Base-by-base conservation (phyloP, 495 filamentous ascomycete genomes). In the Immersiella caudata region DNA sequence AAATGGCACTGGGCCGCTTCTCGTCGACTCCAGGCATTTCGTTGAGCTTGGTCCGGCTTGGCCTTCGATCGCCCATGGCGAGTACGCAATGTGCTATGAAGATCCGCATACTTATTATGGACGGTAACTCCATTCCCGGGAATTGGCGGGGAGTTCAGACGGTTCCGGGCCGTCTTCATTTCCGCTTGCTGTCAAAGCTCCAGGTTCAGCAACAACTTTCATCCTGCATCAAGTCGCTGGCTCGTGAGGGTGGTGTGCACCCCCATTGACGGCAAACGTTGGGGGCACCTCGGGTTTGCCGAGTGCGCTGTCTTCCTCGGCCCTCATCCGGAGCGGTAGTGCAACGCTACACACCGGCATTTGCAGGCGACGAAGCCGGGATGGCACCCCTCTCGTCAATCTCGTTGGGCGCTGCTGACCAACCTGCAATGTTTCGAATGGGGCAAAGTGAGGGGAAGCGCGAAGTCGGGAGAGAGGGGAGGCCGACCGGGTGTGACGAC, bases 401-500 rank as follows among this genome's bases (percentile, higher is more conserved):
- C 33, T 36, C 33, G 33, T 36, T 36, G 40, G 40, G 16, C 16
- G 40, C 11, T 46, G 40, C 40, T 46, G 40, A 46, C 40, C 40
- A 18, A 46, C 40, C 40, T 46, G 40, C 40, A 46, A 24, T 55
- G 25, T 22, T 24, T 55, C 52, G 25, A 11, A 55, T 55, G 52
- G 52, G 52, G 25, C 52, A 55, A 26, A 55, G 52, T 22, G 59
- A 40, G 29, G 59, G 59, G 59, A 62, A 59, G 59, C 59, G 22
- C 59, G 22, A 24, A 24, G 20, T 35, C 36, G 16, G 58, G 54
- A 24, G 25, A 29, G 55, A 29, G 26, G 59, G 59, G 22, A 24
- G 29, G 59, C 18, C 56, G 22, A 33, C 25, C 52, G 59, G 36
- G 35, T 62, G 59, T 62, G 59, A 62, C 21, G 59, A 27, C 59